phyloP scores from a whole-genome alignment of 2,329 filamentous ascomycete species.

The Penicillium sp. region DNA sequence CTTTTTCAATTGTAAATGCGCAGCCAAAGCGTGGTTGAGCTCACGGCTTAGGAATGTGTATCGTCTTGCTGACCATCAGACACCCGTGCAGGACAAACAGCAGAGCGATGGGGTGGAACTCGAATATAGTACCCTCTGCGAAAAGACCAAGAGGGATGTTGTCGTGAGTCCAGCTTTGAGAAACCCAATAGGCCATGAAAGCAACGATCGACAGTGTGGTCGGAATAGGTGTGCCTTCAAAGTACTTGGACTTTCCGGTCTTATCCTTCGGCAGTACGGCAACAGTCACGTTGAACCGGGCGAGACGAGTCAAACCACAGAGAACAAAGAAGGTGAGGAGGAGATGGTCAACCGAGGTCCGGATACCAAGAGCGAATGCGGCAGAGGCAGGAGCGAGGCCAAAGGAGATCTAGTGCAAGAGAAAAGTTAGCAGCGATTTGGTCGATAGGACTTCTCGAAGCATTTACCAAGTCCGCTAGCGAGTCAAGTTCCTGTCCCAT shows the following conservation, averaged over 20 bases:
- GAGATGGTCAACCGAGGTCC: conserved; percentile 77
- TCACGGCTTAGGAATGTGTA: conserved; percentile 86
- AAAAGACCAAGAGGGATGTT: conserved; percentile 72
- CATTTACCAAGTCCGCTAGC: conserved; percentile 77
- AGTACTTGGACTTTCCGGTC: conserved; percentile 87
- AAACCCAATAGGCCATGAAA: conserved; percentile 87
- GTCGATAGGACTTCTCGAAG: neutral
- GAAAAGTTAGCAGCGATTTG: conserved; percentile 6
- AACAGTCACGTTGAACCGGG: conserved; percentile 96
- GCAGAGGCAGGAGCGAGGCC: conserved; percentile 83
- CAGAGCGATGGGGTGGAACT: conserved; percentile 77
- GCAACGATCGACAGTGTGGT: conserved; percentile 77
- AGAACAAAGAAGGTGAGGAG: conserved; percentile 84
- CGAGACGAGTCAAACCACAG: conserved; percentile 86
- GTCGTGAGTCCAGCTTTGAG: conserved; percentile 72
- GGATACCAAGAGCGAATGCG: conserved; percentile 84
- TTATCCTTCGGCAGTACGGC: conserved; percentile 85
- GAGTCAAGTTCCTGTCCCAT: conserved; percentile 99
- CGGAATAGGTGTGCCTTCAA: conserved; percentile 94
- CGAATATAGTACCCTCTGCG: conserved; percentile 63
- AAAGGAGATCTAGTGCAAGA: conserved; percentile 74
- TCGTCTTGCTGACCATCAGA: conserved; percentile 90
- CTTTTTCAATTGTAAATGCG: conserved; percentile 12
- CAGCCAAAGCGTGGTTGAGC: conserved; percentile 9
- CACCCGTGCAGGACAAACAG: conserved; percentile 87